phyloP scores from a whole-genome alignment of 192 early-diverging fungal genomes.

The Linderina pennispora region DNA sequence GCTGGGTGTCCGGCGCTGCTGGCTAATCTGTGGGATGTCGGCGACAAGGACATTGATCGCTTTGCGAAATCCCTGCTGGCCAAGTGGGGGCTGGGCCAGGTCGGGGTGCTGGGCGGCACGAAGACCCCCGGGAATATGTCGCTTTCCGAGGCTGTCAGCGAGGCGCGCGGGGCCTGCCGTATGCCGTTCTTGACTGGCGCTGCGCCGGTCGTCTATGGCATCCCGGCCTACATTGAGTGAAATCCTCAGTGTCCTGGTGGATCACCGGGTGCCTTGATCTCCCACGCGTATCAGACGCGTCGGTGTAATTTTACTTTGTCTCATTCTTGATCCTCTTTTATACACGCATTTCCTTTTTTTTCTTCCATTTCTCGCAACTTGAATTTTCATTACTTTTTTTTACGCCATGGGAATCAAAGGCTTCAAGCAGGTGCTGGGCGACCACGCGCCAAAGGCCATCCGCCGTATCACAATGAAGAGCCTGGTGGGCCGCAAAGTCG shows the following conservation, averaged over 20 bases:
- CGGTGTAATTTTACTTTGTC: too few species aligned
- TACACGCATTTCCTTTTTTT: not conserved
- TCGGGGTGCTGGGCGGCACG: not conserved
- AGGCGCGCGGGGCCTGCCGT: slow-evolving; percentile 64
- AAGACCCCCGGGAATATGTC: too few species aligned
- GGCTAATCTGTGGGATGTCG: slow-evolving; percentile 98
- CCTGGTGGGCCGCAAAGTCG: slow-evolving; percentile 91
- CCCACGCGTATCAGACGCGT: too few species aligned
- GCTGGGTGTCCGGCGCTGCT: slow-evolving; percentile 81
- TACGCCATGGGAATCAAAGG: slow-evolving; percentile 75
- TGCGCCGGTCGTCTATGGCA: slow-evolving; percentile 89
- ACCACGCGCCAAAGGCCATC: slow-evolving; percentile 81
- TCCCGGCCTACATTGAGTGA: slow-evolving; percentile 71
- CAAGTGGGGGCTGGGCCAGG: slow-evolving; percentile 59
- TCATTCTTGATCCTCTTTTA: too few species aligned
- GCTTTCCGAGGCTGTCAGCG: slow-evolving; percentile 68
- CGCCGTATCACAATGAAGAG: slow-evolving; percentile 79
- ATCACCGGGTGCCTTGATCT: too few species aligned
- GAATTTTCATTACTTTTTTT: slow-evolving; percentile 1
- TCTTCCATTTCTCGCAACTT: not conserved
- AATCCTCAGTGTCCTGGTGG: too few species aligned
- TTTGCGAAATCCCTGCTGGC: slow-evolving; percentile 68
- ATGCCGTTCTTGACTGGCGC: slow-evolving; percentile 86
- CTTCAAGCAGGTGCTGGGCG: slow-evolving; percentile 86
- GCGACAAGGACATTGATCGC: slow-evolving; percentile 91